Conservation (phyloP, 1,139 yeast genomes). For the Saccharomyces hybrid region DNA sequence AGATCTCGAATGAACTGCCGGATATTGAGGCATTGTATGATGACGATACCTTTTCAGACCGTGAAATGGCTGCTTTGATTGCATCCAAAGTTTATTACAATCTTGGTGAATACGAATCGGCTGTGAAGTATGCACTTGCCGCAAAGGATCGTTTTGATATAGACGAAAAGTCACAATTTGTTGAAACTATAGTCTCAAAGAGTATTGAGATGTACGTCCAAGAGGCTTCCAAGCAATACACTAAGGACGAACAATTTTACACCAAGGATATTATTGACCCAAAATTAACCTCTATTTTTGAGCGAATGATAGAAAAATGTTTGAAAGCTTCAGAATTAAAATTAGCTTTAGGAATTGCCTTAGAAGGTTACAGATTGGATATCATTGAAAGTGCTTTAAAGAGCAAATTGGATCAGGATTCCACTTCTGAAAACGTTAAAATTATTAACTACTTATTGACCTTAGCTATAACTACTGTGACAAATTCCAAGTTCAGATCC, state of each 20-base stretch:
- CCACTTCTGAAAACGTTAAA: conserved; percentile 46
- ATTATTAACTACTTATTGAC: conserved; percentile 70
- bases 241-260: conserved; percentile 29
- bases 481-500: conserved; percentile 58
- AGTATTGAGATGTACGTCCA: conserved; percentile 79
- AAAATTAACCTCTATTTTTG: conserved; percentile 64
- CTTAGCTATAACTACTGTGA: conserved; percentile 61
- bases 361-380: conserved; percentile 84
- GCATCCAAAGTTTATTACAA: conserved; percentile 94
- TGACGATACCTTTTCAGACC: conserved; percentile 66
- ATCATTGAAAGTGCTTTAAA: conserved; percentile 59
- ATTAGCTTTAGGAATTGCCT: conserved; percentile 83
- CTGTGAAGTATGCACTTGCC: conserved; percentile 79
- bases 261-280: conserved; percentile 42
- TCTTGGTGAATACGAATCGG: conserved; percentile 86
- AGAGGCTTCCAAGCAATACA: conserved; percentile 50
- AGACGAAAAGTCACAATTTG: conserved; percentile 69
- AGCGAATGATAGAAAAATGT: conserved; percentile 80
- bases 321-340: conserved; percentile 61
- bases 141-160: conserved; percentile 74
- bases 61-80: conserved; percentile 81
- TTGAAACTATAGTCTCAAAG: conserved; percentile 88
- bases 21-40: conserved; percentile 88
- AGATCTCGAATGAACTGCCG: conserved; percentile 82
- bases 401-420: conserved; percentile 37